A percentile compares a stretch with the other conserved stretches of the same genome.
Conservation (phyloP, 2,329 filamentous ascomycete genomes). For the Fusarium pseudonygamai region DNA sequence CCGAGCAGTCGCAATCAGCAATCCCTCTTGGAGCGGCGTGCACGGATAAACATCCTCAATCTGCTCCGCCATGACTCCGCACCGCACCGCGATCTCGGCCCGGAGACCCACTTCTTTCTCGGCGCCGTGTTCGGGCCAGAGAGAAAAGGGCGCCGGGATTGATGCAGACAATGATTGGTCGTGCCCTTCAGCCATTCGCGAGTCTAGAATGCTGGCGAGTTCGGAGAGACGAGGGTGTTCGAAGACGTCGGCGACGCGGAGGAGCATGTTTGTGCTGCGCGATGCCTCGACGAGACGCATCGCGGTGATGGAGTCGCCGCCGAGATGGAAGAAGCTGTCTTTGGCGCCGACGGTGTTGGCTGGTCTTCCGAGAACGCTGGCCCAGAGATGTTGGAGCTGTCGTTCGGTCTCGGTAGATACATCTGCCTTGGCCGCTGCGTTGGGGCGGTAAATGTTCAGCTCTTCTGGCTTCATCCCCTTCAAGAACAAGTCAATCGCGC, state of each 20-base stretch:
- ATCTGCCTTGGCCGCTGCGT: neutral
- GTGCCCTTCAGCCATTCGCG: accelerated
- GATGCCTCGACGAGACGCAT: neutral
- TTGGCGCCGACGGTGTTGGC: neutral
- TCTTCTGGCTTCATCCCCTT: neutral
- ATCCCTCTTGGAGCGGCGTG: neutral
- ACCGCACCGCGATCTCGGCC: neutral
- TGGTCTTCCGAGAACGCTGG: neutral
- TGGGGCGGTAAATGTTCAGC: neutral
- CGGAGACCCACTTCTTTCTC: neutral
- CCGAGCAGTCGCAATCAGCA: neutral
- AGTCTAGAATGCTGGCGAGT: neutral
- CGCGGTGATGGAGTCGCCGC: neutral
- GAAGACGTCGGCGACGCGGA: neutral
- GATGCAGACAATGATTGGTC: neutral
- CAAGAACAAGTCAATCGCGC: neutral
- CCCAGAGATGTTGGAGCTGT: neutral
- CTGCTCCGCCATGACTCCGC: neutral
- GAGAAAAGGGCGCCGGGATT: neutral
- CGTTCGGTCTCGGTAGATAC: neutral
- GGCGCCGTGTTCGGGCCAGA: neutral
- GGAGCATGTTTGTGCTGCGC: neutral
- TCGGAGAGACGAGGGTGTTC: neutral
- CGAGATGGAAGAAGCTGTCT: neutral
- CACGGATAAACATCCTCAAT: slow-evolving; percentile 4